These are phyloP conservation scores for Pistacia vera DNA, from an alignment of 345 rosid genomes.

Conservation along the genomic window DNA sequence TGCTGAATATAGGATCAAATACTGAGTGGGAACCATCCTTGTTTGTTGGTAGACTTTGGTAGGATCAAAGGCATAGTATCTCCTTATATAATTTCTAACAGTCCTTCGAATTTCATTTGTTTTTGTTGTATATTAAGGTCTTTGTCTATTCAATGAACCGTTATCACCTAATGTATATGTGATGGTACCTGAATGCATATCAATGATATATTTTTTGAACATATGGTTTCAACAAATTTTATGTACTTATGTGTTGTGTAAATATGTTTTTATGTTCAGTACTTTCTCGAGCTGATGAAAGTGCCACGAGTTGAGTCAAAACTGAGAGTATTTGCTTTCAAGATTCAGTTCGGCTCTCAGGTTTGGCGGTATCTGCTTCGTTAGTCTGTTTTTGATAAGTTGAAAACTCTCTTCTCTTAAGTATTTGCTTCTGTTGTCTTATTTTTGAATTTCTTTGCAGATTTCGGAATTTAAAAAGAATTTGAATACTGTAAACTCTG, in stretches of 20 bases:
- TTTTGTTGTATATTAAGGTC: not conserved
- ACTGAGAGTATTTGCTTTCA: conserved; percentile 93
- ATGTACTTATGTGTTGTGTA: not conserved
- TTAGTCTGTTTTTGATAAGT: conserved; percentile 29
- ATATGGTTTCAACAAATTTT: not conserved
- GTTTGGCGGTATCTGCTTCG: conserved; percentile 64
- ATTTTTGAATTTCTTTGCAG: conserved; percentile 39
- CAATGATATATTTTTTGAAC: conserved; percentile 9
- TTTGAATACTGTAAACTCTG: conserved; percentile 83
- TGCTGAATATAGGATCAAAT: not conserved
- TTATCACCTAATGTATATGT: not conserved
- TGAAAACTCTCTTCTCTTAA: conserved; percentile 18
- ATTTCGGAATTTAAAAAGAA: conserved; percentile 83
- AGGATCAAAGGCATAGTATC: not conserved
- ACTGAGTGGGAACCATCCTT: not conserved
- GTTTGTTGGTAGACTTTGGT: not conserved
- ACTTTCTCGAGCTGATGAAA: conserved; percentile 93
- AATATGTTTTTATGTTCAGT: conserved; percentile 49
- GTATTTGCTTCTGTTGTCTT: conserved; percentile 20
- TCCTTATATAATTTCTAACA: not conserved
- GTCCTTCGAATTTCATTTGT: conserved; percentile 5
- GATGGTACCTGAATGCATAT: conserved; percentile 1
- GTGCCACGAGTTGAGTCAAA: conserved; percentile 99
- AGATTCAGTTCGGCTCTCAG: conserved; percentile 92
- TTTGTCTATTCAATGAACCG: not conserved